Percentiles rank a stretch among this genome's conserved stretches.
phyloP scores from a whole-genome alignment of 1,139 yeast genomes.

The Nakaseomyces uthaithaninus region DNA sequence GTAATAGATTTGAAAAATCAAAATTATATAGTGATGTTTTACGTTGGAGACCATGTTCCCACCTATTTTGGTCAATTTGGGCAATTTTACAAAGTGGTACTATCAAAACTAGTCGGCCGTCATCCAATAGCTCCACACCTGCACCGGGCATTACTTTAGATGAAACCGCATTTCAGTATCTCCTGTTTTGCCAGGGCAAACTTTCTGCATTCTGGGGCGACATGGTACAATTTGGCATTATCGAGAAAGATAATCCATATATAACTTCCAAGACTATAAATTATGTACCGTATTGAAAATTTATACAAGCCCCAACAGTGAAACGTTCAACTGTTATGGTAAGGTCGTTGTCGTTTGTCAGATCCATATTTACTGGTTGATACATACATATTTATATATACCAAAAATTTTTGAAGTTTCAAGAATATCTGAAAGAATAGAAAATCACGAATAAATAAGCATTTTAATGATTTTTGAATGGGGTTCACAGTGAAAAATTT shows the following conservation, averaged over 20 bases:
- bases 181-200: constrained; percentile 68
- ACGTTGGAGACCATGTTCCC: constrained; percentile 74
- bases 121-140: constrained; percentile 7
- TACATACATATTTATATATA: too few species aligned
- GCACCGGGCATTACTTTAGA: constrained; percentile 22
- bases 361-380: neutral
- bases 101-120: neutral
- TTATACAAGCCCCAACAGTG: too few species aligned
- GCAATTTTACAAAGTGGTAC: constrained; percentile 69
- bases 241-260: constrained; percentile 28
- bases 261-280: neutral
- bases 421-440: constrained; percentile 3
- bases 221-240: constrained; percentile 53
- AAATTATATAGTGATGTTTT: constrained; percentile 54
- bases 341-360: neutral
- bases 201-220: constrained; percentile 68
- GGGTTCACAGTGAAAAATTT: too few species aligned
- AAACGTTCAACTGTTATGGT: too few species aligned
- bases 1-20: constrained; percentile 34
- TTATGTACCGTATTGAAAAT: neutral
- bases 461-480: neutral
- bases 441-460: constrained; percentile 2
- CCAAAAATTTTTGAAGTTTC: too few species aligned
- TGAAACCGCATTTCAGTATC: constrained; percentile 56
- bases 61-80: constrained; percentile 84